Percentiles rank a stretch among this genome's conserved stretches.
Conservation (phyloP, 768 basidiomycete species). For the Aureoboletus auriporus region DNA sequence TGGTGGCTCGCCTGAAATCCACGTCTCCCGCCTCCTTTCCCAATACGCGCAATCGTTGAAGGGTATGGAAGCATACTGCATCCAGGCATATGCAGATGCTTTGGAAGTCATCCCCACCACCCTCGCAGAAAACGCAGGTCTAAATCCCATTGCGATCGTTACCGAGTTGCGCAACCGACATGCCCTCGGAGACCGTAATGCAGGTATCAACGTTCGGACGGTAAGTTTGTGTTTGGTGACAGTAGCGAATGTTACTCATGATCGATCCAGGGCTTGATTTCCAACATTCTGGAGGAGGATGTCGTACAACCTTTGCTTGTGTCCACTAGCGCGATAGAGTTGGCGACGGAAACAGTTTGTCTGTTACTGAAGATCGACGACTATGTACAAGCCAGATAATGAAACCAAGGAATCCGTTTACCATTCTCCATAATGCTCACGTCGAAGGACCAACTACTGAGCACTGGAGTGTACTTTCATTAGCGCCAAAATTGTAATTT, state of each 20-base stretch:
- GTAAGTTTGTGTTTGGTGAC: constrained; percentile 38
- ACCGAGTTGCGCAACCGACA: constrained; percentile 97
- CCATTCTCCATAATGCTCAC: not conserved
- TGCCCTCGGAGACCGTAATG: constrained; percentile 89
- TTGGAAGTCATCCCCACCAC: constrained; percentile 98
- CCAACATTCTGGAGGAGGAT: constrained; percentile 96
- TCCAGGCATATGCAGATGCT: constrained; percentile 97
- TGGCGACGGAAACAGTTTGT: constrained; percentile 97
- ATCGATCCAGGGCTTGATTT: constrained; percentile 76
- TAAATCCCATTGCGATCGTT: constrained; percentile 97
- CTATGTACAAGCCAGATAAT: constrained; percentile 74
- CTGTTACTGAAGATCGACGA: constrained; percentile 94
- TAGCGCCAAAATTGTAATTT: too few species aligned
- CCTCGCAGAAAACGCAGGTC: constrained; percentile 95
- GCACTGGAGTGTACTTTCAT: too few species aligned
- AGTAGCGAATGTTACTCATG: constrained; percentile 4
- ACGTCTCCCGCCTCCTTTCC: constrained; percentile 86
- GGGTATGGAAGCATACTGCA: constrained; percentile 99
- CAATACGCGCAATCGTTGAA: constrained; percentile 91
- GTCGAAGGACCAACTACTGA: not conserved
- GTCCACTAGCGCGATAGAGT: constrained; percentile 90
- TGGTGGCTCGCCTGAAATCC: constrained; percentile 97
- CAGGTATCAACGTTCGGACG: constrained; percentile 98
- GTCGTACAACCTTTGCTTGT: constrained; percentile 96
- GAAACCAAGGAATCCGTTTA: too few species aligned